Evolutionary conservation across 2,329 filamentous ascomycete species (phyloP).

Genomic region (Ophiostoma triangulosporum): DNA sequence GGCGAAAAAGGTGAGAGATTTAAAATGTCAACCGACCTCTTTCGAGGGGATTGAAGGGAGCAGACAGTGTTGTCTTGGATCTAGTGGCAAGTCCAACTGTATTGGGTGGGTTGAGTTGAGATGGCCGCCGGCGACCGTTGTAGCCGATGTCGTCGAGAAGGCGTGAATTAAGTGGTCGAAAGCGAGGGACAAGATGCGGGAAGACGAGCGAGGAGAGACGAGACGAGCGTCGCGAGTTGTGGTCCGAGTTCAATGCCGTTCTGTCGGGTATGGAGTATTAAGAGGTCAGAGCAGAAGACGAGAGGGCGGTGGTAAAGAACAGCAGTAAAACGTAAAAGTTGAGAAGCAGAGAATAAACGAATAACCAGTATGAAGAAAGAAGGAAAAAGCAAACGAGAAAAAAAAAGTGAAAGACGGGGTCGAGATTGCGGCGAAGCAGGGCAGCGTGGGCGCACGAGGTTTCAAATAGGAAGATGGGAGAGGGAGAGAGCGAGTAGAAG

Average conservation of each 20-base stretch:
- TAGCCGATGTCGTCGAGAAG: not conserved
- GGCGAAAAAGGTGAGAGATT: not conserved
- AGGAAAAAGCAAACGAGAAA: not conserved
- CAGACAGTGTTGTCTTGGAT: not conserved
- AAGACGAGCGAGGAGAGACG: not conserved
- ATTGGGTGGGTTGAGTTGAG: not conserved
- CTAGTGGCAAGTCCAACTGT: not conserved
- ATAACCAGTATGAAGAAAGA: not conserved
- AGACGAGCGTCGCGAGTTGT: not conserved
- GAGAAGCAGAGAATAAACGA: not conserved
- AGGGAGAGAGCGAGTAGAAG: not conserved
- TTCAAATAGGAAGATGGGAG: constrained; percentile 13
- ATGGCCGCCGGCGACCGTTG: not conserved
- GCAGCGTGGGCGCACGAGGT: constrained; percentile 10
- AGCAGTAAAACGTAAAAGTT: not conserved
- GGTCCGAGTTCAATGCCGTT: not conserved
- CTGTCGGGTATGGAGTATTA: not conserved
- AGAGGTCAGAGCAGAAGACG: too few species aligned
- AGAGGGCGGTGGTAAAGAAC: not conserved
- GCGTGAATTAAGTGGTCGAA: not conserved
- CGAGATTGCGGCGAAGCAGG: constrained; percentile 2
- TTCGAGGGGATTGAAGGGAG: not conserved
- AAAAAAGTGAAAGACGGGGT: constrained; percentile 1
- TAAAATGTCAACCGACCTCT: not conserved
- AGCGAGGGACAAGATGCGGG: not conserved